These are phyloP conservation scores for Crotalaria pallida DNA, from an alignment of 306 rosid genomes.

Conservation along the genomic window DNA sequence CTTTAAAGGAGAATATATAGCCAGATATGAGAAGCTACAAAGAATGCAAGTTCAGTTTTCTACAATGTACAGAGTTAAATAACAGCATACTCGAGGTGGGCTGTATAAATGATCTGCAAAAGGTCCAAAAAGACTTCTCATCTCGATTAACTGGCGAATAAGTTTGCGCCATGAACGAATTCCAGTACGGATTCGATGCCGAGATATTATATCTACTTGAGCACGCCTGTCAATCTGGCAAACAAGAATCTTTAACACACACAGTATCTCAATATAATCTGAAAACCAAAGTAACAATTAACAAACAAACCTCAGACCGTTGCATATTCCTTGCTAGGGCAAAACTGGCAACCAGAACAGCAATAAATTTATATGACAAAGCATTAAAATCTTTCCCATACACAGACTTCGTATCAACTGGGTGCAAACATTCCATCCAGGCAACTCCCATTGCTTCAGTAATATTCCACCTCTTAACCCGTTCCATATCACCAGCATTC, in stretches of 20 bases:
- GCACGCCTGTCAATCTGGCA: conserved; percentile 87
- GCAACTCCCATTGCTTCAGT: conserved; percentile 99
- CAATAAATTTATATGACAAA: conserved; percentile 78
- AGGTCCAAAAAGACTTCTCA: conserved; percentile 88
- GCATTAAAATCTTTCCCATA: conserved; percentile 96
- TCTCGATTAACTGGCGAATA: conserved; percentile 72
- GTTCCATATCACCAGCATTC: conserved; percentile 75
- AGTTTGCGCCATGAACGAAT: conserved; percentile 90
- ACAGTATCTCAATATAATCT: conserved; percentile 22
- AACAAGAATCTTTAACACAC: conserved; percentile 29
- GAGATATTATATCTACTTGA: conserved; percentile 53
- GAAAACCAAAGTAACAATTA: conserved; percentile 17
- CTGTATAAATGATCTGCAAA: conserved; percentile 61
- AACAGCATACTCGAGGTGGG: conserved; percentile 68
- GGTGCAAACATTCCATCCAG: conserved; percentile 97
- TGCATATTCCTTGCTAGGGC: conserved; percentile 94
- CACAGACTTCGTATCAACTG: conserved; percentile 90
- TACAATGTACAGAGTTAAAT: conserved; percentile 1
- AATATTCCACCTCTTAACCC: conserved; percentile 81
- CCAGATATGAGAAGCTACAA: conserved; percentile 15
- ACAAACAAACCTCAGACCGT: conserved; percentile 79
- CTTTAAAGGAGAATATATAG: conserved; percentile 1
- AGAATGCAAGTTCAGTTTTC: conserved; percentile 19
- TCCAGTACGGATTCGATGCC: conserved; percentile 63
- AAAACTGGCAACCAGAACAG: conserved; percentile 94